Evolutionary conservation across 345 rosid genomes (phyloP).

Genomic region (Eucalyptus sp.): DNA sequence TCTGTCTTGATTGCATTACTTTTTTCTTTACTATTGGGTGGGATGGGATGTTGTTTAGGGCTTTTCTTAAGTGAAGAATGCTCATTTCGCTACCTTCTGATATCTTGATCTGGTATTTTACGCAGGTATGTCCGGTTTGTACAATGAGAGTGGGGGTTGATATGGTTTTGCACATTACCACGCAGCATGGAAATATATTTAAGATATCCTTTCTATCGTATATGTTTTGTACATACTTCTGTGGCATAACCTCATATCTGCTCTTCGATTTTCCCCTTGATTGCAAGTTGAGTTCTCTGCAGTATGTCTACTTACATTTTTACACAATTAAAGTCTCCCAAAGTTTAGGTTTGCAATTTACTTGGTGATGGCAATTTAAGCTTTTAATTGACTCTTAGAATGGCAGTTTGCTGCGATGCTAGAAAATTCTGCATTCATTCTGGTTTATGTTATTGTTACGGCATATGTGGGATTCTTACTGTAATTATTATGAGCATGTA

Average conservation of each 20-base stretch:
- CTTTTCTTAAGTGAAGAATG: not conserved
- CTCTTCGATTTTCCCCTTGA: not conserved
- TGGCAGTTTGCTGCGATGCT: not conserved
- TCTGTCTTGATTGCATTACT: not conserved
- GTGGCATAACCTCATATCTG: not conserved
- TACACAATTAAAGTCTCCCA: not conserved
- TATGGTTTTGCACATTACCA: constrained; percentile 94
- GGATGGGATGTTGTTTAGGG: constrained; percentile 2
- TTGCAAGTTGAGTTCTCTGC: not conserved
- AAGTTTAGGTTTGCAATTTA: not conserved
- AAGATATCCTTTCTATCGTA: constrained; percentile 66
- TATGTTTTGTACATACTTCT: not conserved
- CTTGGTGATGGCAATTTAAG: not conserved
- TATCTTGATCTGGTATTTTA: not conserved
- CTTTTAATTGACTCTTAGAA: not conserved
- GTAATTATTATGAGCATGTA: not conserved
- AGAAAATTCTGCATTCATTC: not conserved
- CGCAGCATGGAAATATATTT: constrained; percentile 79
- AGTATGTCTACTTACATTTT: not conserved
- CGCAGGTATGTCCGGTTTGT: constrained; percentile 95
- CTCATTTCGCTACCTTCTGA: not conserved
- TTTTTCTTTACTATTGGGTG: constrained; percentile 1
- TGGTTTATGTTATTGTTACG: not conserved
- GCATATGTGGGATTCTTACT: not conserved
- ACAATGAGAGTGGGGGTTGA: constrained; percentile 84